Percentiles rank a stretch among this genome's conserved stretches.
These are phyloP conservation scores for Rutidosis leptorrhynchoides DNA, from an alignment of 129 eudicot species.

Conservation along the genomic window DNA sequence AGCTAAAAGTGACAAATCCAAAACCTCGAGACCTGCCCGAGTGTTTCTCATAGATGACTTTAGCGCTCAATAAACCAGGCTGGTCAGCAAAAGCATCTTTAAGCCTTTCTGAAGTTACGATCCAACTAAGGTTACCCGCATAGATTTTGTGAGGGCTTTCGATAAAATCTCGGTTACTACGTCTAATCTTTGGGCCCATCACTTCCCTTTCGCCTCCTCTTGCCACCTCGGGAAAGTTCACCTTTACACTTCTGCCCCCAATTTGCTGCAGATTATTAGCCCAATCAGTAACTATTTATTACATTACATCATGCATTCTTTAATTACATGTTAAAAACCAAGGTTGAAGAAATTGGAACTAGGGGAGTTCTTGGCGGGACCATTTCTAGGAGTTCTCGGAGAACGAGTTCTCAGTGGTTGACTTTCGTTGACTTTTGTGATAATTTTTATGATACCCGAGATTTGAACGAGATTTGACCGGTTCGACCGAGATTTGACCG, in stretches of 20 bases:
- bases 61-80: conserved; percentile 80
- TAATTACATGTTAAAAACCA: too few relatives aligned
- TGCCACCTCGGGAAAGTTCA: conserved; percentile 97
- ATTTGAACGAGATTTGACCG: too few relatives aligned
- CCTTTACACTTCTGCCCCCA: conserved; percentile 88
- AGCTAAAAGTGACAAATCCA: conserved; percentile 76
- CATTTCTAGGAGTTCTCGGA: too few relatives aligned
- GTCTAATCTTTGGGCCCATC: conserved; percentile 58
- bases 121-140: conserved; percentile 87
- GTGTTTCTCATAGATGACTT: conserved; percentile 69
- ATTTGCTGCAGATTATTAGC: conserved; percentile 57
- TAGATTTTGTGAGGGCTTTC: conserved; percentile 90
- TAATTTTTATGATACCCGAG: too few relatives aligned
- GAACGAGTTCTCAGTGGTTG: too few relatives aligned
- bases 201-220: conserved; percentile 88
- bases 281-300: not conserved
- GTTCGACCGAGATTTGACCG: too few relatives aligned
- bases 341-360: too few relatives aligned
- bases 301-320: not conserved
- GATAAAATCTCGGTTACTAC: conserved; percentile 54
- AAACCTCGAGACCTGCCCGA: conserved; percentile 84
- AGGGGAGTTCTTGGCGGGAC: too few relatives aligned
- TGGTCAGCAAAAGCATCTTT: conserved; percentile 59
- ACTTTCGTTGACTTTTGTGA: too few relatives aligned
- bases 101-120: conserved; percentile 65